phyloP scores from a whole-genome alignment of 1,284 basidiomycete species.

The Tilletia walkeri region DNA sequence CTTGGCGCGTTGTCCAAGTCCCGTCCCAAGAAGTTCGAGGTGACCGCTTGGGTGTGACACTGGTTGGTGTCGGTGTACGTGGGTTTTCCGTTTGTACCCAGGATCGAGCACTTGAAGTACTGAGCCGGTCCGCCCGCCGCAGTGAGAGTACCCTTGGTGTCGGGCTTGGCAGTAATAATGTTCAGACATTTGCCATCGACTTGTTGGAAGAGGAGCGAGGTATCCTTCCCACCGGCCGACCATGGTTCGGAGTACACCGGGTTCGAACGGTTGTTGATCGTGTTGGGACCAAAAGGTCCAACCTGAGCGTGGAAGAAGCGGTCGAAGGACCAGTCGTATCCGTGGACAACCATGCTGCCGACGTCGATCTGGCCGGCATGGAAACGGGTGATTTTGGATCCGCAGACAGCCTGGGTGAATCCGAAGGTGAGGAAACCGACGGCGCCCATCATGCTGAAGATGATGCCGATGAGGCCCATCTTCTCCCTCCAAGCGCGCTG shows the following conservation, averaged over 20 bases:
- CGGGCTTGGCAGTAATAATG: constrained; percentile 69
- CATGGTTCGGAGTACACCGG: constrained; percentile 77
- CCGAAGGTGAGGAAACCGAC: constrained; percentile 99
- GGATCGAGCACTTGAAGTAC: constrained; percentile 95
- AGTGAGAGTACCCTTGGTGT: constrained; percentile 55
- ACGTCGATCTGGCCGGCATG: constrained; percentile 74
- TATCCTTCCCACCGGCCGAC: constrained; percentile 78
- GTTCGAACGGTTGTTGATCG: constrained; percentile 75
- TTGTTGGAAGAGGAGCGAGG: constrained; percentile 90
- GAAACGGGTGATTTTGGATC: constrained; percentile 75
- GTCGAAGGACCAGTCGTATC: constrained; percentile 86
- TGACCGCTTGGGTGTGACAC: constrained; percentile 35
- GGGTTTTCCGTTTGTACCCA: constrained; percentile 69
- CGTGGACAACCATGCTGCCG: constrained; percentile 77
- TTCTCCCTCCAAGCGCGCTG: constrained; percentile 98
- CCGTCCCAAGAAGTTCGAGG: constrained; percentile 29
- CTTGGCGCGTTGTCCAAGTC: constrained; percentile 25
- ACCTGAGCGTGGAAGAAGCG: constrained; percentile 62
- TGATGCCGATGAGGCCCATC: constrained; percentile 85
- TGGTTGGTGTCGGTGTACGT: constrained; percentile 34
- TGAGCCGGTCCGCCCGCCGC: constrained; percentile 60
- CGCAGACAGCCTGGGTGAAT: constrained; percentile 93
- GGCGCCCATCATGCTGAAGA: constrained; percentile 76
- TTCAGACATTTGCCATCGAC: constrained; percentile 77
- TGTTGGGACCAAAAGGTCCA: constrained; percentile 46